Evolutionary conservation across 1,139 yeast genomes (phyloP).

Genomic region (Debaryomyces sp.): DNA sequence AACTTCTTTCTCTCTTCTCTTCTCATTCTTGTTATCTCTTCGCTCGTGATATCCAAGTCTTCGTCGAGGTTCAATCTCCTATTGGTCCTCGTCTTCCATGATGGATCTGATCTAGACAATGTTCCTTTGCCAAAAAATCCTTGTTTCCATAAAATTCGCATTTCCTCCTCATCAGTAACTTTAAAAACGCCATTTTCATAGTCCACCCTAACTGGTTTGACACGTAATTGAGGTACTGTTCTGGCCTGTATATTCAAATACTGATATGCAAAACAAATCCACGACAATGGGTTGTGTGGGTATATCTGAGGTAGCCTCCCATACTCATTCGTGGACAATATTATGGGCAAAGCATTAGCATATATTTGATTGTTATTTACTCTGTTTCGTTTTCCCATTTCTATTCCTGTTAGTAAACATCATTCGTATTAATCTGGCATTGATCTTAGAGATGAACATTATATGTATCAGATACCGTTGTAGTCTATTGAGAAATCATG

Average conservation of each 20-base stretch:
- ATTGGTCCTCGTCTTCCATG: conserved; percentile 74
- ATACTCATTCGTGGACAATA: conserved; percentile 37
- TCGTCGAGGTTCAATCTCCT: conserved; percentile 48
- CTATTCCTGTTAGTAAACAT: conserved; percentile 16
- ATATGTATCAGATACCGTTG: conserved; percentile 94
- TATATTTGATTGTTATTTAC: conserved; percentile 37
- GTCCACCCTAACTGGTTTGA: conserved; percentile 26
- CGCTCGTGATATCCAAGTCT: conserved; percentile 49
- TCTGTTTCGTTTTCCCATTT: conserved; percentile 27
- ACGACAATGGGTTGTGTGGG: conserved; percentile 64
- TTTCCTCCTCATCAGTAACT: conserved; percentile 48
- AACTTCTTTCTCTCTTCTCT: conserved; percentile 73
- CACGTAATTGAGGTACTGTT: conserved; percentile 29
- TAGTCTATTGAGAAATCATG: conserved; percentile 92
- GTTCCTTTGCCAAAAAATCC: conserved; percentile 97
- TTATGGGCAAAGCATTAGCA: conserved; percentile 52
- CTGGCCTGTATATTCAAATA: conserved; percentile 27
- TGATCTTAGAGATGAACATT: background rate
- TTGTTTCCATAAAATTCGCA: conserved; percentile 70
- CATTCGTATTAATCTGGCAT: background rate
- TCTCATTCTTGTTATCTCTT: conserved; percentile 75
- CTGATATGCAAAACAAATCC: conserved; percentile 48
- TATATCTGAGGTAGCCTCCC: conserved; percentile 47
- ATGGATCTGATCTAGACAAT: conserved; percentile 87
- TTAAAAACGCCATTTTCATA: conserved; percentile 42